Evolutionary conservation across 805 yeast species (phyloP).

Genomic region (Wickerhamiella sorbophila): DNA sequence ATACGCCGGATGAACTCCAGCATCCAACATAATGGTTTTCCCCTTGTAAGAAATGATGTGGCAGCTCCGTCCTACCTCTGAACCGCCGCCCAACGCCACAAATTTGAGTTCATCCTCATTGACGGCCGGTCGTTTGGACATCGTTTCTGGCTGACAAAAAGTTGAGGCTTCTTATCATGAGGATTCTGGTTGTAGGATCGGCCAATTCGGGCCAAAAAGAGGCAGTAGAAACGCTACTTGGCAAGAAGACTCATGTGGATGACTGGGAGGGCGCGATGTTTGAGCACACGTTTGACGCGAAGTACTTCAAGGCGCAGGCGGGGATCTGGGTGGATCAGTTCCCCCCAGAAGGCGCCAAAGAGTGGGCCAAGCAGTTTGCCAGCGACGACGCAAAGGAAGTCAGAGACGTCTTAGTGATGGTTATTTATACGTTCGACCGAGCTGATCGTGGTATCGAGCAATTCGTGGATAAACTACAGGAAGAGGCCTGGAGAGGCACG

Average conservation of each 20-base stretch:
- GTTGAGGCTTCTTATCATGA: slow-evolving; percentile 17
- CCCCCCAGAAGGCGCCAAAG: slow-evolving; percentile 6
- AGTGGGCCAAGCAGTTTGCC: slow-evolving; percentile 24
- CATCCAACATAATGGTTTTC: slow-evolving; percentile 91
- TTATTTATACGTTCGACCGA: slow-evolving; percentile 18
- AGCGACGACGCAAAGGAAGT: slow-evolving; percentile 26
- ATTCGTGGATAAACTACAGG: slow-evolving; percentile 14
- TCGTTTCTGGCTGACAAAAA: slow-evolving; percentile 23
- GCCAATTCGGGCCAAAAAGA: slow-evolving; percentile 25
- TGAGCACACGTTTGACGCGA: slow-evolving; percentile 18
- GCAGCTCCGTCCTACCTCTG: slow-evolving; percentile 94
- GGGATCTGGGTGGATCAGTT: slow-evolving; percentile 27
- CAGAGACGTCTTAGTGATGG: slow-evolving; percentile 25
- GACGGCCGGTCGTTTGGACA: slow-evolving; percentile 18
- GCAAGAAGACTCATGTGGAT: slow-evolving; percentile 12
- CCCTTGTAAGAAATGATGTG: slow-evolving; percentile 87
- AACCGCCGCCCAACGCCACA: slow-evolving; percentile 93
- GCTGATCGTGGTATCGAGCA: slow-evolving; percentile 8
- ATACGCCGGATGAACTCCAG: slow-evolving; percentile 95
- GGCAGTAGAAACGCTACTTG: slow-evolving; percentile 22
- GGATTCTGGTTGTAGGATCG: slow-evolving; percentile 24
- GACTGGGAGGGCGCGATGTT: slow-evolving; percentile 19
- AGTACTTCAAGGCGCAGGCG: slow-evolving; percentile 25
- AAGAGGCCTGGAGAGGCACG: slow-evolving; percentile 20
- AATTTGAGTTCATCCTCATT: slow-evolving; percentile 41